Evolutionary conservation across 352 stramenopile species (phyloP).

Genomic region (Phytophthora pinifolia): DNA sequence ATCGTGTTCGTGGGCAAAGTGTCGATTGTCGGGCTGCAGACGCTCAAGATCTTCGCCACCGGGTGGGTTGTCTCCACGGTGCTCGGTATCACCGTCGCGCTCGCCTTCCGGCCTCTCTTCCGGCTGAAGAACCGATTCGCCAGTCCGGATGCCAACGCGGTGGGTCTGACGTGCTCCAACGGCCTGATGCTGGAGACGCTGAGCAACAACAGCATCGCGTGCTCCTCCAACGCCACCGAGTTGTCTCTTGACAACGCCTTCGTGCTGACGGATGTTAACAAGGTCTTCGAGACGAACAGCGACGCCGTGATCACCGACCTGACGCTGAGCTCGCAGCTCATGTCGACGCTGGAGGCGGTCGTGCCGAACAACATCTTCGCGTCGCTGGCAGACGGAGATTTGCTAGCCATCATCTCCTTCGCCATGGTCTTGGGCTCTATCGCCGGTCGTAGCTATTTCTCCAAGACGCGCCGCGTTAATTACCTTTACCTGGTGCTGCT

Average conservation of each 20-base stretch:
- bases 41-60: slow-evolving; percentile 57
- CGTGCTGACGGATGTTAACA: slow-evolving; percentile 48
- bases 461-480: slow-evolving; percentile 55
- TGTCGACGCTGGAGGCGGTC: slow-evolving; percentile 55
- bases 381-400: slow-evolving; percentile 44
- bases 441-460: slow-evolving; percentile 58
- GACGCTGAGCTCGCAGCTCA: slow-evolving; percentile 60
- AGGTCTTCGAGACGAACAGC: slow-evolving; percentile 48
- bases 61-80: slow-evolving; percentile 52
- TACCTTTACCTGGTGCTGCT: slow-evolving; percentile 69
- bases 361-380: slow-evolving; percentile 69
- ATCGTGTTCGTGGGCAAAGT: slow-evolving; percentile 79
- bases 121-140: slow-evolving; percentile 23
- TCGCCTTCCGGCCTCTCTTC: slow-evolving; percentile 65
- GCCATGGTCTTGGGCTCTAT: slow-evolving; percentile 66
- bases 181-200: slow-evolving; percentile 33
- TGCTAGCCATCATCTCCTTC: slow-evolving; percentile 71
- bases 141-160: slow-evolving; percentile 29
- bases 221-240: slow-evolving; percentile 23
- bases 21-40: slow-evolving; percentile 65
- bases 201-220: slow-evolving; percentile 33
- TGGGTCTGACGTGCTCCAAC: slow-evolving; percentile 59
- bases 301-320: slow-evolving; percentile 41
- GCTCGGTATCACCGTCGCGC: slow-evolving; percentile 54
- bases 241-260: slow-evolving; percentile 37